Base-by-base conservation (phyloP, 2,329 filamentous ascomycete genomes). In the Rutstroemia sp. region DNA sequence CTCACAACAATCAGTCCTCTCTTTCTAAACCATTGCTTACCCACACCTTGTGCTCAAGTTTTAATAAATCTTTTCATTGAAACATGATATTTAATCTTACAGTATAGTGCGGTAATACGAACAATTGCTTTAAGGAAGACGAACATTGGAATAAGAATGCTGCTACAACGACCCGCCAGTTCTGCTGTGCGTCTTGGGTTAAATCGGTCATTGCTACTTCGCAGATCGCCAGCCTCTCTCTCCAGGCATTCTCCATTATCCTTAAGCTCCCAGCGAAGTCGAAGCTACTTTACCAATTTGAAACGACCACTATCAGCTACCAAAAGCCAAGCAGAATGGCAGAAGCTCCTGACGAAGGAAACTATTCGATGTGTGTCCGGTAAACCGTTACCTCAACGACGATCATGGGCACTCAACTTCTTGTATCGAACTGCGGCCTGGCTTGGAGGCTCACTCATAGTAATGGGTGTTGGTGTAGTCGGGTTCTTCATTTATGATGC, bases 401-500 rank as follows among this genome's bases (percentile, higher is more conserved):
- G 72, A 47, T 81, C 78, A 16, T 70, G 72, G 59, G 50, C 78
- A 3, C 67, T 80, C 56, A 81, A 79, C 66, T 83, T 88, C 66
- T 71, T 83, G 47, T 90, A 88, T 69, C 81, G 87, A 63, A 77
- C 81, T 34, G 86, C 91, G 37, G 83, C 87, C 2, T 81, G 81
- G 65, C 72, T 90, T 21, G 94, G 94, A 41, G 84, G 88, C 58
- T 88, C 92, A 50, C 79, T 94, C 39, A 76, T 86, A 7, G 78
- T 92, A 51, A 71, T 88, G 54, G 85, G 87, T 37, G 74, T 79
- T 3, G 78, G 88, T 5, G 79, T 97, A 6, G 72, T 91, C 19
- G 87, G 79, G 49, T 96, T 99, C 77, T 99, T 99, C 74, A 65
- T 94, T 65, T 99, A 95, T 74, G 94, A 99, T 75, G 87, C 92